Evolutionary conservation across 2,329 filamentous ascomycete genomes (phyloP).

Genomic region (Dothiorella sarmentorum): DNA sequence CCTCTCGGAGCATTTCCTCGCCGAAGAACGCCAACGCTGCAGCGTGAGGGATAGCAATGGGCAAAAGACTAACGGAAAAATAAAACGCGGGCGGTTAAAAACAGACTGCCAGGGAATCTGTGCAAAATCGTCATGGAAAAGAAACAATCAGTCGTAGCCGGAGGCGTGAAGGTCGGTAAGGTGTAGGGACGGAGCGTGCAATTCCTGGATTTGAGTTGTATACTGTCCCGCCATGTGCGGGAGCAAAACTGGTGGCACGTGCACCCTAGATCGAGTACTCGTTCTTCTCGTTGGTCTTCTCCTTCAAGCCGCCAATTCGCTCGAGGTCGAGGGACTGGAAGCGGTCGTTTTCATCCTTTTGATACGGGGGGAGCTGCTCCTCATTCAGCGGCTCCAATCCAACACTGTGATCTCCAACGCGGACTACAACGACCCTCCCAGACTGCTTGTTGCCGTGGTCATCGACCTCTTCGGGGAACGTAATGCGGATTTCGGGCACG

Average conservation of each 20-base stretch:
- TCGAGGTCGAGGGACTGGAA: slow-evolving; percentile 96
- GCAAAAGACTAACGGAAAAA: slow-evolving; percentile 11
- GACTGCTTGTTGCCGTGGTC: slow-evolving; percentile 74
- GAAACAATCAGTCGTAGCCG: slow-evolving; percentile 19
- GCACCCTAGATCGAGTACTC: slow-evolving; percentile 18
- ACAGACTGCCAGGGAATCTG: slow-evolving; percentile 18
- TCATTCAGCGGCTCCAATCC: slow-evolving; percentile 81
- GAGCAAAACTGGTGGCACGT: background rate
- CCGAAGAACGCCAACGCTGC: slow-evolving; percentile 15
- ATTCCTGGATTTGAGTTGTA: slow-evolving; percentile 1
- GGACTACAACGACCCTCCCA: slow-evolving; percentile 85
- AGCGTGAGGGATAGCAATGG: slow-evolving; percentile 17
- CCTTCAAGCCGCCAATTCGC: slow-evolving; percentile 87
- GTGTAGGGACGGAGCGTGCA: background rate
- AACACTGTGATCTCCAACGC: slow-evolving; percentile 82
- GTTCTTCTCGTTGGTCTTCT: slow-evolving; percentile 61
- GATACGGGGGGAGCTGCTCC: slow-evolving; percentile 77
- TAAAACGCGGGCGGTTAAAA: slow-evolving; percentile 2
- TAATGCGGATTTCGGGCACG: slow-evolving; percentile 94
- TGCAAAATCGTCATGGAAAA: slow-evolving; percentile 18
- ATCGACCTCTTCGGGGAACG: slow-evolving; percentile 94
- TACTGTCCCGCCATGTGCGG: slow-evolving; percentile 3
- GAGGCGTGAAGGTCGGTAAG: slow-evolving; percentile 8
- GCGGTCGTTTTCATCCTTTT: slow-evolving; percentile 71
- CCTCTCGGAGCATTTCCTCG: slow-evolving; percentile 12